These are phyloP conservation scores for Scedosporium minutisporum DNA, from an alignment of 2,329 filamentous ascomycete species.

Conservation along the genomic window DNA sequence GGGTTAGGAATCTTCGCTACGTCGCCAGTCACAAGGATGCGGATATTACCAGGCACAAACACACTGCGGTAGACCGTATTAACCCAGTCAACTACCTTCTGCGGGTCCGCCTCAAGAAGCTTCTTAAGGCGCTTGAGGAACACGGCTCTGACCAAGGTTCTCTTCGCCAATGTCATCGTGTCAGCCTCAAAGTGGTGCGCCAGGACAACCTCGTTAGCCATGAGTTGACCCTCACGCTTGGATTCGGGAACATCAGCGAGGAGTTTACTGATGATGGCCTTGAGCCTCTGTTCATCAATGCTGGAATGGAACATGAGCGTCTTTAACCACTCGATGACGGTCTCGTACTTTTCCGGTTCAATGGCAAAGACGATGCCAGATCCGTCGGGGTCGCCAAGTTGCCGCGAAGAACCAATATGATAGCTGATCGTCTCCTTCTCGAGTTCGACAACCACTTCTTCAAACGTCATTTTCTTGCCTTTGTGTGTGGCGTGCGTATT, in stretches of 20 bases:
- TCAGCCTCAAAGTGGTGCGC: conserved; percentile 73
- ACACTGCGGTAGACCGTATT: conserved; percentile 66
- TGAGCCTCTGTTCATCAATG: conserved; percentile 63
- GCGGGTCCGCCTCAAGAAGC: conserved; percentile 66
- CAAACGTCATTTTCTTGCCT: conserved; percentile 72
- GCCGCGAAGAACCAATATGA: conserved; percentile 55
- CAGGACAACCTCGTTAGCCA: conserved; percentile 57
- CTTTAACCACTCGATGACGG: conserved; percentile 73
- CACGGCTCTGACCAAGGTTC: conserved; percentile 74
- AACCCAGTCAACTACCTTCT: conserved; percentile 66
- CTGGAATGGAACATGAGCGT: conserved; percentile 82
- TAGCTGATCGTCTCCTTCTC: conserved; percentile 89
- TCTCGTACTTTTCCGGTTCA: conserved; percentile 78
- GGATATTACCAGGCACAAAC: conserved; percentile 77
- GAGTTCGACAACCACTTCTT: conserved; percentile 82
- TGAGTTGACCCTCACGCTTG: conserved; percentile 73
- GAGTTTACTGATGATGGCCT: conserved; percentile 64
- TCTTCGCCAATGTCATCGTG: conserved; percentile 67
- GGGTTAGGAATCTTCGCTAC: conserved; percentile 64
- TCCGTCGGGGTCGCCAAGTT: conserved; percentile 71
- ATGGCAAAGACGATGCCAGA: conserved; percentile 74
- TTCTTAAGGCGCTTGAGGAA: conserved; percentile 82
- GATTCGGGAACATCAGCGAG: conserved; percentile 85
- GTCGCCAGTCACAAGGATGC: conserved; percentile 75
- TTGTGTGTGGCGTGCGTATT: conserved; percentile 74